A percentile compares a stretch with the other conserved stretches of the same genome.
These are phyloP conservation scores for Komagataella populi DNA, from an alignment of 805 yeast genomes.

Conservation along the genomic window DNA sequence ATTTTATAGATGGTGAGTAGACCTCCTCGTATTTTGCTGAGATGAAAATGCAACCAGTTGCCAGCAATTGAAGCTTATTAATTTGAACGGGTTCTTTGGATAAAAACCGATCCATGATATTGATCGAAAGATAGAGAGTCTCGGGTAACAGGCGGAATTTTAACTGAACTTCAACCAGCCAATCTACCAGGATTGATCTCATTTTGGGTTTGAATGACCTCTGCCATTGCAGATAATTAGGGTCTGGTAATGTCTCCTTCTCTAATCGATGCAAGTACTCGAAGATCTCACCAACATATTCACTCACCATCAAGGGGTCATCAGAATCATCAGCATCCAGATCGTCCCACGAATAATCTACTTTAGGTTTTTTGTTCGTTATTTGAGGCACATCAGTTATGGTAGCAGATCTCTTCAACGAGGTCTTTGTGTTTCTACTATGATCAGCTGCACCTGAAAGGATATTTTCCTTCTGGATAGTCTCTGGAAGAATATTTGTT, in stretches of 20 bases:
- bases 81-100: slow-evolving; percentile 61
- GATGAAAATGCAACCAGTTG: slow-evolving; percentile 73
- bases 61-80: slow-evolving; percentile 71
- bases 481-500: neutral
- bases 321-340: slow-evolving; percentile 56
- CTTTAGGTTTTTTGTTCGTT: slow-evolving; percentile 16
- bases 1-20: slow-evolving; percentile 70
- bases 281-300: slow-evolving; percentile 81
- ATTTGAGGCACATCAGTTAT: slow-evolving; percentile 23
- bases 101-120: slow-evolving; percentile 80
- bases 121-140: slow-evolving; percentile 70
- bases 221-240: slow-evolving; percentile 54
- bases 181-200: slow-evolving; percentile 82
- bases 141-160: slow-evolving; percentile 77
- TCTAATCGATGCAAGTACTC: slow-evolving; percentile 66
- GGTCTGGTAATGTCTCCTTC: slow-evolving; percentile 55
- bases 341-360: slow-evolving; percentile 54
- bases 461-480: neutral
- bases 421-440: slow-evolving; percentile 9
- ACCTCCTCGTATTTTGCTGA: slow-evolving; percentile 95
- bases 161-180: slow-evolving; percentile 84
- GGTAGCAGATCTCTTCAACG: slow-evolving; percentile 39
- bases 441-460: neutral
- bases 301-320: slow-evolving; percentile 83
- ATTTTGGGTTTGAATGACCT: slow-evolving; percentile 62